phyloP scores from a whole-genome alignment of 1,284 basidiomycete genomes.

The Rhizoctonia solani region DNA sequence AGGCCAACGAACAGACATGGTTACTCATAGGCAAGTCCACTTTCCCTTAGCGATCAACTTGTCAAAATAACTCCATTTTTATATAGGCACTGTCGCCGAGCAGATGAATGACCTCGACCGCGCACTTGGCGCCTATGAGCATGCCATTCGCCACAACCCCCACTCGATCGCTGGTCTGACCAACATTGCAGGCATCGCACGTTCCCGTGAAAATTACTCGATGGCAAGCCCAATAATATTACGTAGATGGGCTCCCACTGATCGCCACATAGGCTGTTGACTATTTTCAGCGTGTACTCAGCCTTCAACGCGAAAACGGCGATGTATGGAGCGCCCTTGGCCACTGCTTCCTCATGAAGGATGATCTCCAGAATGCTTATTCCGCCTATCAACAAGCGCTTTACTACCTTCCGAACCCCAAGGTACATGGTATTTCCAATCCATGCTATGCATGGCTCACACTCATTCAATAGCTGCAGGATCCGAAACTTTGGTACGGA shows the following conservation, averaged over 20 bases:
- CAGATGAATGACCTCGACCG: slow-evolving; percentile 90
- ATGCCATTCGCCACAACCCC: slow-evolving; percentile 89
- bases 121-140: slow-evolving; percentile 87
- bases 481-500: slow-evolving; percentile 99
- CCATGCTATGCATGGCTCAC: slow-evolving; percentile 13
- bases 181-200: slow-evolving; percentile 87
- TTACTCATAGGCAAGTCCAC: slow-evolving; percentile 69
- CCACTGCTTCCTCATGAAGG: slow-evolving; percentile 99
- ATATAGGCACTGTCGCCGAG: slow-evolving; percentile 81
- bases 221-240: slow-evolving; percentile 60
- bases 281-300: slow-evolving; percentile 89
- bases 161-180: slow-evolving; percentile 85
- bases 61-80: not conserved
- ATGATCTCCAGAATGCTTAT: slow-evolving; percentile 98
- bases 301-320: slow-evolving; percentile 88
- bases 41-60: too few relatives aligned
- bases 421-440: slow-evolving; percentile 54
- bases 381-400: slow-evolving; percentile 98
- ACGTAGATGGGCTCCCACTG: slow-evolving; percentile 37
- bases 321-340: slow-evolving; percentile 94
- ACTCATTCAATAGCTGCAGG: slow-evolving; percentile 50
- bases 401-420: slow-evolving; percentile 93
- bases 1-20: slow-evolving; percentile 40
- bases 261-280: slow-evolving; percentile 77
- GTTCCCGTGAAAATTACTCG: slow-evolving; percentile 85